Base-by-base conservation (phyloP, 106 monocot species). In the Dendrobium chrysotoxum region DNA sequence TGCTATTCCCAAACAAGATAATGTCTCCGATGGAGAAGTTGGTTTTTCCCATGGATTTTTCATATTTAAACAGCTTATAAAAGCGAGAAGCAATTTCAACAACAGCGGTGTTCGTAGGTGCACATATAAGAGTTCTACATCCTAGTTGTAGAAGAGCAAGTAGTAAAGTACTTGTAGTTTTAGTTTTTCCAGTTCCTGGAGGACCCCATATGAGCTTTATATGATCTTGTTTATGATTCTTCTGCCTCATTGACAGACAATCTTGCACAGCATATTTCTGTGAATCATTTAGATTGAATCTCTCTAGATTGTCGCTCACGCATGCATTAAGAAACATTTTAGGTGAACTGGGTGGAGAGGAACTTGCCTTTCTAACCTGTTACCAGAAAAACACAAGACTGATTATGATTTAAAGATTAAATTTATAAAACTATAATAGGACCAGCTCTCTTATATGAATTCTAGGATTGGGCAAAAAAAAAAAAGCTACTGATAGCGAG, bases 141-240 rank as follows among this genome's bases (percentile, higher is more conserved):
- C 76, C 75, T 10, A 45, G 55, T 21, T 46, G 35, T 26, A 72
- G 39, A 25, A 92, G 81, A 0, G 61, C 13, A 23, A 68, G 82
- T 16, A 95, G 12, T 31, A 95, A 44, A 7, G 31, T n/a, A 31
- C 85, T 77, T 12, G 80, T 53, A 4, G 89, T 90, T 75, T 90
- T 95, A 0, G 92, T 95, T 79, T 95, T 95, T 18, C 90, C 92
- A 4, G 95, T 95, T 0, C 95, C 95, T 0, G 95, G 95, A 13
- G 95, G 95, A 0, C 95, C 95, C 95, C 95, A 95, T 6, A 95
- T 92, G 13, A 95, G 87, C 5, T 73, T 88, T 55, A 95, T 50
- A 66, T 25, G 26, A 66, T 66, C 64, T 20, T 64, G n/a, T 7
- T 0, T n/a, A 21, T 64, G n/a, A 20, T 23, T 23, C 18, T 5